Evolutionary conservation across 768 basidiomycete species (phyloP).

Genomic region (Mycena olivaceomarginata): DNA sequence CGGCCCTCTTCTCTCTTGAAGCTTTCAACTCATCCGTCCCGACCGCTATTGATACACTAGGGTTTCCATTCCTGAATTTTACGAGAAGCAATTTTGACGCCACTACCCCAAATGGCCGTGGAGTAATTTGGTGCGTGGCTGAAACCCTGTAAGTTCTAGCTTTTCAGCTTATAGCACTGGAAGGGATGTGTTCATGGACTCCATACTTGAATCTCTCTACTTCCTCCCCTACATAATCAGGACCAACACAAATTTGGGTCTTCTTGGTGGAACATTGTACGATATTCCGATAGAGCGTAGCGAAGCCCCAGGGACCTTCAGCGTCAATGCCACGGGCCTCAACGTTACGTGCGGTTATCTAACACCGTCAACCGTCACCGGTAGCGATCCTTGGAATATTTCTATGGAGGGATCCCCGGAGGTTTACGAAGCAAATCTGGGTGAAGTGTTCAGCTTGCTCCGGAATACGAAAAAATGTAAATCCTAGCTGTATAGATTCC

Average conservation of each 20-base stretch:
- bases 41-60: not conserved
- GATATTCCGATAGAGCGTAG: not conserved
- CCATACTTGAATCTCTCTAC: not conserved
- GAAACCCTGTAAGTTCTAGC: no score
- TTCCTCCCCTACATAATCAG: not conserved
- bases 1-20: not conserved
- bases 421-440: not conserved
- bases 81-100: no score
- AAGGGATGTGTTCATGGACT: no score
- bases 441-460: not conserved
- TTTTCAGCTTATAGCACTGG: no score
- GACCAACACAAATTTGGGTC: not conserved
- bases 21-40: not conserved
- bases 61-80: not conserved
- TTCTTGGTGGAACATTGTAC: not conserved
- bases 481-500: no score
- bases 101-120: no score
- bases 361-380: not conserved
- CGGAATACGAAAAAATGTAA: no score
- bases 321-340: not conserved
- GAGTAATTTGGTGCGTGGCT: no score
- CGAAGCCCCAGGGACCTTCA: not conserved
- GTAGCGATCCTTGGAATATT: not conserved
- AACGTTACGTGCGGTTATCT: not conserved
- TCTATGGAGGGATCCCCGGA: no score